Conservation (phyloP, 345 rosid genomes). For the Aethionema arabicum region DNA sequence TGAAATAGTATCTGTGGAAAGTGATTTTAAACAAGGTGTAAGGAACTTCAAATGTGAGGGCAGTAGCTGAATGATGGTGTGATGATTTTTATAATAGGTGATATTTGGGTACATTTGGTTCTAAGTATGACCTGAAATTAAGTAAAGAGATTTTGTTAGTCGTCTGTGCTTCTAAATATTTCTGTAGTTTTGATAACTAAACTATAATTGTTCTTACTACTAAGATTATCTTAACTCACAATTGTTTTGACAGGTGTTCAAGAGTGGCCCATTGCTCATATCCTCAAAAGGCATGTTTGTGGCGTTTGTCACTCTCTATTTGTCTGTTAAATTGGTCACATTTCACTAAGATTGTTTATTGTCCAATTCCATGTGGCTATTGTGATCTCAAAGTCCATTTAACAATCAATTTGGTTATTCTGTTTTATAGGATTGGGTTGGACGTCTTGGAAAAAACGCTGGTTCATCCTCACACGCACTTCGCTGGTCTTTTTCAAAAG, state of each 20-base stretch:
- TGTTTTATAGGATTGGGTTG: constrained; percentile 84
- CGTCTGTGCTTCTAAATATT: constrained; percentile 4
- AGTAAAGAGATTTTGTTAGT: neutral
- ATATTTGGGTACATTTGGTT: neutral
- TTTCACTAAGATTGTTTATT: constrained; percentile 1
- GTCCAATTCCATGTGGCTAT: constrained; percentile 7
- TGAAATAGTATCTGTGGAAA: neutral
- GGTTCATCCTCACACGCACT: constrained; percentile 95
- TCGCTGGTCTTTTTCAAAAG: constrained; percentile 98
- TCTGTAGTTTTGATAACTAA: constrained; percentile 10
- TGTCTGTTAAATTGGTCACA: constrained; percentile 15
- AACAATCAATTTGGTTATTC: constrained; percentile 9
- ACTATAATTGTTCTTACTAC: constrained; percentile 19
- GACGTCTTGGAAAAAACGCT: constrained; percentile 99
- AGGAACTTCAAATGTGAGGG: constrained; percentile 3
- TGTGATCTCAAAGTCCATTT: constrained; percentile 15
- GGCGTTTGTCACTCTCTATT: constrained; percentile 14
- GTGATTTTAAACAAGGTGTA: neutral
- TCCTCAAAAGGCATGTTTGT: constrained; percentile 84
- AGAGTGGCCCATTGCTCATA: constrained; percentile 97
- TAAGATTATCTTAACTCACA: constrained; percentile 4
- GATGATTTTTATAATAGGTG: constrained; percentile 1
- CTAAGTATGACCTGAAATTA: neutral
- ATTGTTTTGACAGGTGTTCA: constrained; percentile 67
- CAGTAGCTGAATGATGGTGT: neutral